phyloP scores from a whole-genome alignment of 169 alveolate species.

The Babesia bigemina region DNA sequence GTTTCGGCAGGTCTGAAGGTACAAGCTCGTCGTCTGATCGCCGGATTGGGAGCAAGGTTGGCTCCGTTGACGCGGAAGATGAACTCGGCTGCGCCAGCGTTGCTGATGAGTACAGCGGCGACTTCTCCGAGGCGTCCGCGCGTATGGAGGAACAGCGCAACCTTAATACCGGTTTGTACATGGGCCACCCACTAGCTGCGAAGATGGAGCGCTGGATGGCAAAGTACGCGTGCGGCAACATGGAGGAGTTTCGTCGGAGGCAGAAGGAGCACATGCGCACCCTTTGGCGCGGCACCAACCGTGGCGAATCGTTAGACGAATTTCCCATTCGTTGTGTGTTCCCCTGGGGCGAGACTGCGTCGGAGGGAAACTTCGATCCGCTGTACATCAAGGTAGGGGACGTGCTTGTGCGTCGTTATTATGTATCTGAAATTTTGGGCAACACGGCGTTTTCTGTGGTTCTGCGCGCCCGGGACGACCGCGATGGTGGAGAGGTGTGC shows the following conservation, averaged over 20 bases:
- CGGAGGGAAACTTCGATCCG: constrained; percentile 59
- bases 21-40: background rate
- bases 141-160: constrained; percentile 13
- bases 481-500: constrained; percentile 27
- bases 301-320: constrained; percentile 26
- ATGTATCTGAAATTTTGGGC: constrained; percentile 29
- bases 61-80: constrained; percentile 47
- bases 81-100: constrained; percentile 56
- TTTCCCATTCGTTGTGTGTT: constrained; percentile 42
- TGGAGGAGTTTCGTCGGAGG: constrained; percentile 46
- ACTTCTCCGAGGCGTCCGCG: constrained; percentile 8
- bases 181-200: constrained; percentile 25
- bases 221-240: constrained; percentile 50
- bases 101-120: constrained; percentile 20
- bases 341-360: constrained; percentile 37
- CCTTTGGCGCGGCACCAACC: background rate
- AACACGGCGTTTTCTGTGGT: constrained; percentile 60
- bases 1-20: background rate
- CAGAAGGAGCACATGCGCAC: constrained; percentile 43
- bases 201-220: constrained; percentile 50
- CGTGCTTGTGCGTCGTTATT: constrained; percentile 32
- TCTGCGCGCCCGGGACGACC: constrained; percentile 28
- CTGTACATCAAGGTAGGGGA: constrained; percentile 44
- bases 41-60: background rate
- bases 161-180: background rate